Percentiles rank a stretch among this genome's conserved stretches.
Conservation (phyloP, 2,329 filamentous ascomycete species). For the Fonsecaea nubica region DNA sequence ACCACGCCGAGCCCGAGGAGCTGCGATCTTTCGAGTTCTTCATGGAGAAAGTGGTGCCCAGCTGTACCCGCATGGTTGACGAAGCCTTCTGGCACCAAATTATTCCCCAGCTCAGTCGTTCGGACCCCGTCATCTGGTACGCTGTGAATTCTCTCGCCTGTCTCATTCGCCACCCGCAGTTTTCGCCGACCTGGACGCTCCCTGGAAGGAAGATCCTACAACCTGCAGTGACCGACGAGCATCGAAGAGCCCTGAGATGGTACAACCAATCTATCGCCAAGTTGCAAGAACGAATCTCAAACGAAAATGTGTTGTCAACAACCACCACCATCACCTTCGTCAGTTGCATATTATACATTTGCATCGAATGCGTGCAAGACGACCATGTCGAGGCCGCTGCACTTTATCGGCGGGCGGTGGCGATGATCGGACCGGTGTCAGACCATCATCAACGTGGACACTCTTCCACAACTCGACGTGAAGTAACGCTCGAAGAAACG, state of each 20-base stretch:
- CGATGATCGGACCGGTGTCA: conserved; percentile 7
- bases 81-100: conserved; percentile 26
- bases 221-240: conserved; percentile 16
- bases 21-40: conserved; percentile 30
- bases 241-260: conserved; percentile 21
- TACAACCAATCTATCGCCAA: conserved; percentile 25
- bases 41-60: conserved; percentile 25
- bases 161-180: conserved; percentile 24
- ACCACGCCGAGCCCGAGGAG: conserved; percentile 10
- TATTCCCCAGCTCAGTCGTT: conserved; percentile 23
- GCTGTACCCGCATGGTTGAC: conserved; percentile 21
- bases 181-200: conserved; percentile 7
- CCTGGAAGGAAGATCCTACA: conserved; percentile 6
- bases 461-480: not conserved
- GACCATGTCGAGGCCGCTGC: conserved; percentile 18
- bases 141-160: conserved; percentile 27
- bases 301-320: conserved; percentile 1
- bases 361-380: conserved; percentile 30
- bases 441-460: not conserved
- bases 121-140: conserved; percentile 26
- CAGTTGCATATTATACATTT: conserved; percentile 29
- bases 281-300: conserved; percentile 18
- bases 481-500: not conserved
- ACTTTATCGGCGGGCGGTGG: conserved; percentile 25
- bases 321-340: conserved; percentile 16